Conservation (phyloP, 73 alveolate genomes). For the Stentor coeruleus region DNA sequence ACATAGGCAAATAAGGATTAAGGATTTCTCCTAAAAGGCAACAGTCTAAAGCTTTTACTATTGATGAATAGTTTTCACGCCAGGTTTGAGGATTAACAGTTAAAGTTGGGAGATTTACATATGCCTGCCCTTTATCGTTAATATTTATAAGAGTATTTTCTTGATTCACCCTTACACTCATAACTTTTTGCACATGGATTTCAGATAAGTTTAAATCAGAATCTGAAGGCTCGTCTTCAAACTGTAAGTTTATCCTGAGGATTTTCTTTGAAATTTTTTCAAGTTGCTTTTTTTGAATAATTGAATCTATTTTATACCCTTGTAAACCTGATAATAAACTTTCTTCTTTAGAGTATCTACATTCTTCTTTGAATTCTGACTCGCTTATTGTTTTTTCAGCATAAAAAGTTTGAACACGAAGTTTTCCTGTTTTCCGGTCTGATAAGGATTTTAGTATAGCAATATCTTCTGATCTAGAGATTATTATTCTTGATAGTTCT, state of each 20-base stretch:
- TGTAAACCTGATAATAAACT: neutral
- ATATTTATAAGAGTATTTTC: neutral
- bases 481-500: slow-evolving; percentile 1
- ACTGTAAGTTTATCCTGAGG: slow-evolving; percentile 22
- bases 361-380: slow-evolving; percentile 11
- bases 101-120: neutral
- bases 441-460: slow-evolving; percentile 16
- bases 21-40: slow-evolving; percentile 3
- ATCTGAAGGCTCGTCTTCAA: slow-evolving; percentile 21
- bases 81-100: neutral
- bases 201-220: slow-evolving; percentile 7
- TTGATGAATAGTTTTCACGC: neutral
- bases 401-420: neutral
- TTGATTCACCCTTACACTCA: neutral
- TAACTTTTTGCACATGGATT: slow-evolving; percentile 19
- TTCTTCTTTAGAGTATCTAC: slow-evolving; percentile 25
- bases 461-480: slow-evolving; percentile 25
- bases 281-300: slow-evolving; percentile 16
- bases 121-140: slow-evolving; percentile 11
- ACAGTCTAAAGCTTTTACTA: neutral
- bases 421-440: slow-evolving; percentile 25
- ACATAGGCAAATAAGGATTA: neutral
- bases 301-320: neutral
- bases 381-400: slow-evolving; percentile 25
- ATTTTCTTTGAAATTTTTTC: slow-evolving; percentile 21